Evolutionary conservation across 371 early-diverging fungal genomes (phyloP).

Genomic region (Mucor irregularis): DNA sequence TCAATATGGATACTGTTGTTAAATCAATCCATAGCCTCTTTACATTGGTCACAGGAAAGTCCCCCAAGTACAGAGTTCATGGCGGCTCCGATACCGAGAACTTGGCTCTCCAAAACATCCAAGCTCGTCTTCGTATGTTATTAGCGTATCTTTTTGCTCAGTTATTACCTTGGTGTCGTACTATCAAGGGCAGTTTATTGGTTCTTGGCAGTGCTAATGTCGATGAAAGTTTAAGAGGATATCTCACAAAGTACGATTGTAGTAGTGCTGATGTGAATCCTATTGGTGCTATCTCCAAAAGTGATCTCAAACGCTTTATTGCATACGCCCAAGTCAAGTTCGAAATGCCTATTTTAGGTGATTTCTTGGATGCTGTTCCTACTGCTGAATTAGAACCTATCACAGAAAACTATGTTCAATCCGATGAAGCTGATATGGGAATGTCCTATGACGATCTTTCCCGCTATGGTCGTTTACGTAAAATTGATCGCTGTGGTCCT

Average conservation of each 20-base stretch:
- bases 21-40: constrained; percentile 78
- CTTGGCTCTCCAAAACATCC: constrained; percentile 96
- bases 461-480: constrained; percentile 88
- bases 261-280: constrained; percentile 97
- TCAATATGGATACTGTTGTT: constrained; percentile 88
- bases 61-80: constrained; percentile 79
- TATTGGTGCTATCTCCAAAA: constrained; percentile 93
- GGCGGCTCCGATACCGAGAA: constrained; percentile 91
- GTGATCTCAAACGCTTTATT: constrained; percentile 86
- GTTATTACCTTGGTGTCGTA: constrained; percentile 88
- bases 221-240: constrained; percentile 95
- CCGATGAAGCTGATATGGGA: constrained; percentile 96
- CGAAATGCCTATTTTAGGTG: constrained; percentile 68
- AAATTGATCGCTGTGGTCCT: constrained; percentile 87
- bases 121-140: constrained; percentile 96
- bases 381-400: constrained; percentile 96
- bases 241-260: constrained; percentile 98
- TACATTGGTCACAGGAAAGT: constrained; percentile 71
- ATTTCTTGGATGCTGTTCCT: constrained; percentile 88
- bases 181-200: constrained; percentile 73
- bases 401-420: constrained; percentile 75
- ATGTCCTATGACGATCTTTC: constrained; percentile 96
- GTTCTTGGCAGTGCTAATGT: constrained; percentile 97
- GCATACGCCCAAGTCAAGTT: constrained; percentile 66
- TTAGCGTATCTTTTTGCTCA: constrained; percentile 94